Evolutionary conservation across 2,329 filamentous ascomycete species (phyloP), one percentile per base, ranked within the genome.

Genomic region (Trichoderma sp.): DNA sequence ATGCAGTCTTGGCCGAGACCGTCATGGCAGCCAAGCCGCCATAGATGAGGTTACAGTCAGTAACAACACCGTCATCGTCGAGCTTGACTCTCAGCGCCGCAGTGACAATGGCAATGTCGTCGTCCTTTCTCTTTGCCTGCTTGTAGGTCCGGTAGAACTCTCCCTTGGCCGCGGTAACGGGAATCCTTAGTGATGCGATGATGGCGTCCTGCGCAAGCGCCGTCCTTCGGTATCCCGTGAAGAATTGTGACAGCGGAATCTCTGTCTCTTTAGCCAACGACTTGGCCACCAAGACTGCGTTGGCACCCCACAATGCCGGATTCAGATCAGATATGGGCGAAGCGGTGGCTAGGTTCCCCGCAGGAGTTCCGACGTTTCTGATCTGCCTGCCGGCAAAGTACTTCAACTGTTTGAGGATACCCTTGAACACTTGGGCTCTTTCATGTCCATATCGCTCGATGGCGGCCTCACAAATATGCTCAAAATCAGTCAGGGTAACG

Each of bases 81-180:
- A 98, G 81, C 5, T 86, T 87, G 5, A 98, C 85, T 43, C 93
- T 88, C 68, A 98, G 80, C 1, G 95, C 94, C 32, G 91, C 89
- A 59, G 96, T 98, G 28, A 98, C 96, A 74, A 99, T 98, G 2
- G 96, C 96, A 77, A 99, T 98, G 77, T 99, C 96, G 75, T 99
- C 96, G 75, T 99, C 96, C 77, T 98, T 98, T 73, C 96, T 85
- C 83, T 99, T 99, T 0, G 96, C 89, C 78, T 98, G 95, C 80
- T 99, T 99, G 81, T 97, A 98, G 1, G 95, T 90, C 54, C 91
- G 87, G 77, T 97, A 91, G 76, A 90, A 93, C 77, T 98, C 96
- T 4, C 92, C 90, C 74, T 90, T 91, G 65, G 89, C 85, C 3
- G 84, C 84, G 0, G 92, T 91, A 3, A 92, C 82, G 0, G 96